Evolutionary conservation across 179 eudicot species (phyloP), one percentile per base, ranked within the genome.

Genomic region (Spergularia azorica): DNA sequence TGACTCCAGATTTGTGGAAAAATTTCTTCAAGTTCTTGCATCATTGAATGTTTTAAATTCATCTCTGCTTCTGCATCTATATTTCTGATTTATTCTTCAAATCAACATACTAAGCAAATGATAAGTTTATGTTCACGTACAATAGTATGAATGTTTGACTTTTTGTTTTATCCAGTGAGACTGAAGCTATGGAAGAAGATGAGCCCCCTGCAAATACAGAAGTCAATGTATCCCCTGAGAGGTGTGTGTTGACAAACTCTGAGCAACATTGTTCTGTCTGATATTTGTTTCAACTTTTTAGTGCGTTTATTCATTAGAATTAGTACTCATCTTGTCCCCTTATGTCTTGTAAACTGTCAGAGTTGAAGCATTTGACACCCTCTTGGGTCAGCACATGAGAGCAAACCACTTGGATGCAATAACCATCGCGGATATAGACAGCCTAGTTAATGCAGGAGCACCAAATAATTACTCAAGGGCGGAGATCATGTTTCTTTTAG

Each of bases 171-270:
- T 77, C 9, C 76, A 86, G 89, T 61, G 87, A 67, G 51, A 71
- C 89, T 0, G 89, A 90, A 79, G 88, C 96, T 74, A 93, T 93
- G 99, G 99, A 91, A n/a, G 87, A 91, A 18, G 99, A 96, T 81
- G 90, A 87, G 60, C 87, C 96, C 81, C 80, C 94, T 75, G 83
- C 87, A 76, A 71, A 79, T 72, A 52, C 87, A 62, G 77, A 75
- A 75, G 62, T 59, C 68, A 79, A 84, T 36, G 21, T 83, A 38
- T 79, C 97, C 17, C 46, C 90, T 10, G 90, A 91, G 77, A 95
- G 98, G 98, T 91, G 11, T 56, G 81, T 26, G 20, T 74, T 50
- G 41, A 48, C 17, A 39, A 54, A 46, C 46, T 6, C 0, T 13
- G 18, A 16, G 6, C 63, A 36, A 32, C 50, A 26, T 0, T 21